Base-by-base conservation (phyloP, 139 green algal genomes). In the Tetradesmus lagerheimii region DNA sequence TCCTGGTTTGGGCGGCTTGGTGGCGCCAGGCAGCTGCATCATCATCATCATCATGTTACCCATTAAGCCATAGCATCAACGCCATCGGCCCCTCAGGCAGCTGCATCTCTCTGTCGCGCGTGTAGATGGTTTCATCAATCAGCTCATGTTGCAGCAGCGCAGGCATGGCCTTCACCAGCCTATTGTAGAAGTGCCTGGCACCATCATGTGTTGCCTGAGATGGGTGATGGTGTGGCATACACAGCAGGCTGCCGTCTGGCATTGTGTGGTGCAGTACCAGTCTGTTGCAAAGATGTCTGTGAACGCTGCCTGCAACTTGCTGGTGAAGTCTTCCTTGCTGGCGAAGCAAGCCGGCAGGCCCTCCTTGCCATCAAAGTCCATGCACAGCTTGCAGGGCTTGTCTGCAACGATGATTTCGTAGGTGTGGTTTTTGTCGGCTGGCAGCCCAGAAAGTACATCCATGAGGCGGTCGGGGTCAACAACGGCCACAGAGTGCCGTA, bases 341-440 rank as follows among this genome's bases (percentile, higher is more conserved):
- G 27, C 41, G 34, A 84, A 84, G 78, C 38, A n/a, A 37, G 31
- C 41, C 15, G 78, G 78, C 27, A 84, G 38, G 78, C 78, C 78
- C 9, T 15, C 78, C 1, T 1, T 34, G 38, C 41, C 27, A 34
- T 84, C 78, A 84, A 84, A 84, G 78, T 84, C 78, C 78, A 84
- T 84, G 38, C 37, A 53, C 1, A 84, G 25, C 78, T 84, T 84
- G 78, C 78, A 84, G 78, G 38, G 38, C 37, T 57, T 53, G 78
- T 34, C 39, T 34, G 25, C 29, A 31, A 66, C 8, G 78, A 84
- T 84, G 78, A 84, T 84, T 15, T 84, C 78, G 41, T 66, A 64
- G 78, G 38, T 57, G 78, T 84, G 78, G 78, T 84, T 84, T 12
- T 66, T 66, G 53, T 66, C 53, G 23, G 53, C 53, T 80, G 71